Base-by-base conservation (phyloP, 2,329 filamentous ascomycete species). In the Dichotomopilus funicola region DNA sequence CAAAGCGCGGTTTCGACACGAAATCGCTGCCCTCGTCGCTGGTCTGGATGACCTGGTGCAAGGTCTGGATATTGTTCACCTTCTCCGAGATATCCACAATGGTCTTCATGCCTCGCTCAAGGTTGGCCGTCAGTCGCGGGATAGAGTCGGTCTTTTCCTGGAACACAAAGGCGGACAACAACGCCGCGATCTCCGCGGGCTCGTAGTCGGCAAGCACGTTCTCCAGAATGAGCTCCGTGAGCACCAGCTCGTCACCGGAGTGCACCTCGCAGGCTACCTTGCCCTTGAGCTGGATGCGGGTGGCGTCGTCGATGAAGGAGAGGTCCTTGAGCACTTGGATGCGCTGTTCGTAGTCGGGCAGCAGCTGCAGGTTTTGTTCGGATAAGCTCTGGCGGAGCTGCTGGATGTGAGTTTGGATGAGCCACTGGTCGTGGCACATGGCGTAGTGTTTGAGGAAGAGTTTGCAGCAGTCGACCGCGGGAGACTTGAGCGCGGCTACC, bases 261-360 rank as follows among this genome's bases (percentile, higher is more conserved):
- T 97, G 94, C 58, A 99, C 92, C 72, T 99, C 94, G 73, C 94
- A 99, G 4, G 94, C 94, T 27, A 99, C 94, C 71, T 97, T 97
- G 71, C 94, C 94, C 73, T 99, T 99, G 60, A 99, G 81, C 73
- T 95, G 89, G 41, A 99, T 95, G 27, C 92, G 86, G 4, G 86
- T 86, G 45, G 87, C 84, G 4, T 88, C 85, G 65, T 99, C 94
- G 63, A 99, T 88, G 69, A 99, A 99, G 5, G 85, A 87, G 6
- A 99, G 81, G 63, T 97, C 91, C 68, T 89, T 91, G 46, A 99
- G 79, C 0, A 99, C 94, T 60, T 87, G 84, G 40, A 97, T 89
- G 49, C 94, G 87, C 72, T 97, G 94, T 67, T 97, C 89, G 68
- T 99, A 99, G 72, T 99, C 94, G 0, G 94, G 94, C 8, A 99